Conservation (phyloP, 2,329 filamentous ascomycete genomes). For the Diaporthe sp. region DNA sequence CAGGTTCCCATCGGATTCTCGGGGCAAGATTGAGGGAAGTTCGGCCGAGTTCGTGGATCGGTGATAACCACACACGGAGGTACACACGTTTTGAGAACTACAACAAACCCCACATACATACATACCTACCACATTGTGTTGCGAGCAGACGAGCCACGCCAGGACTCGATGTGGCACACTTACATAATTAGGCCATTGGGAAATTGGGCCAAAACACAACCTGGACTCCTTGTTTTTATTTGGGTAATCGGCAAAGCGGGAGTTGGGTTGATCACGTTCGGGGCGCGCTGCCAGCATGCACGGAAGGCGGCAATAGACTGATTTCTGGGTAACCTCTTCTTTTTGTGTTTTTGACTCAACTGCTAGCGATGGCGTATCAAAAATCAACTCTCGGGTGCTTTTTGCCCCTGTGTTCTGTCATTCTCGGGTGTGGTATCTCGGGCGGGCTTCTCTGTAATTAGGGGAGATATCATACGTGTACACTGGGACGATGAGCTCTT, state of each 20-base stretch:
- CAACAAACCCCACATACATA: slow-evolving; percentile 1
- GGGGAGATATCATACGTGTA: slow-evolving; percentile 19
- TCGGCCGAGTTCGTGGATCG: slow-evolving; percentile 69
- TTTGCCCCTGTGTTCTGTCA: not conserved
- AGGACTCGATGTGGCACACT: slow-evolving; percentile 4
- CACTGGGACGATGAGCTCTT: not conserved
- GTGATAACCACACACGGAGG: slow-evolving; percentile 7
- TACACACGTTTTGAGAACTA: not conserved
- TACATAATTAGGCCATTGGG: slow-evolving; percentile 9
- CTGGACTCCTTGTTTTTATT: not conserved
- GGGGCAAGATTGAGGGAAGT: slow-evolving; percentile 64
- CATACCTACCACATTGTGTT: not conserved
- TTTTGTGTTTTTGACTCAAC: not conserved
- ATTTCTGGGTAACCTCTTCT: slow-evolving; percentile 26
- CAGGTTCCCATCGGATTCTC: slow-evolving; percentile 64
- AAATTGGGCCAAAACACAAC: slow-evolving; percentile 7
- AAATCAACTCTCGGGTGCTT: slow-evolving; percentile 13
- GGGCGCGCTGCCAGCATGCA: slow-evolving; percentile 31
- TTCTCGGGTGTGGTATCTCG: not conserved
- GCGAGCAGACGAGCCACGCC: not conserved
- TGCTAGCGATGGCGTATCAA: slow-evolving; percentile 42
- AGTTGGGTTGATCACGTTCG: slow-evolving; percentile 21
- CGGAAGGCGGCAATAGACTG: slow-evolving; percentile 40
- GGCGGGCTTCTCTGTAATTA: slow-evolving; percentile 22
- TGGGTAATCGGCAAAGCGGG: slow-evolving; percentile 8